Conservation (phyloP, 805 yeast species). For the Jamesozyma jinghongensis region DNA sequence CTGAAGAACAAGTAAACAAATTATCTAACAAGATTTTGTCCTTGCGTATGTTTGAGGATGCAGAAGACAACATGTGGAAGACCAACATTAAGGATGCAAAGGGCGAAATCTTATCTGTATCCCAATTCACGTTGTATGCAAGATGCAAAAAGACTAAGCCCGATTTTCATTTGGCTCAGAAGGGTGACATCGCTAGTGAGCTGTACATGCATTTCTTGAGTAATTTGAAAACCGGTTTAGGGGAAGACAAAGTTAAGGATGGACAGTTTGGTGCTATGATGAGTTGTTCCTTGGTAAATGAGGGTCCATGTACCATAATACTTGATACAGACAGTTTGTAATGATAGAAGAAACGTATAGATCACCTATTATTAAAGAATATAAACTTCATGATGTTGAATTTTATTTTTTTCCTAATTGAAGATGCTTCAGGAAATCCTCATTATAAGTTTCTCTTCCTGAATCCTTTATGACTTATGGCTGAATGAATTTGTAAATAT, state of each 20-base stretch:
- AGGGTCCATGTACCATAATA: constrained; percentile 86
- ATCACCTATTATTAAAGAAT: background rate
- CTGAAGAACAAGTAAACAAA: constrained; percentile 60
- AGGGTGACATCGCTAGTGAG: constrained; percentile 48
- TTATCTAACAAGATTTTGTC: constrained; percentile 57
- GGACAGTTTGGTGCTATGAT: constrained; percentile 96
- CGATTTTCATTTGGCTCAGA: constrained; percentile 87
- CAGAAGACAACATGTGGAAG: constrained; percentile 68
- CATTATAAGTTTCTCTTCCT: no score
- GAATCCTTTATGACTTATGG: no score
- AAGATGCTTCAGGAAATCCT: no score
- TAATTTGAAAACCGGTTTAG: constrained; percentile 42
- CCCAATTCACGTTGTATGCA: constrained; percentile 88
- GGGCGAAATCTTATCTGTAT: constrained; percentile 75
- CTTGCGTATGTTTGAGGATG: constrained; percentile 69
- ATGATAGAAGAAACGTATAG: background rate
- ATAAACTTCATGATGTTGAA: no score
- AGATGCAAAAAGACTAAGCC: constrained; percentile 84
- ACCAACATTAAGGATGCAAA: constrained; percentile 51
- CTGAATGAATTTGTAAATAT: no score
- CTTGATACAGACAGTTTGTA: constrained; percentile 47
- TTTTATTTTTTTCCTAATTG: no score
- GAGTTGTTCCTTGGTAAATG: constrained; percentile 83
- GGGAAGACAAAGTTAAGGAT: constrained; percentile 62
- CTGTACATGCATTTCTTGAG: constrained; percentile 42